phyloP scores from a whole-genome alignment of 2,329 filamentous ascomycete genomes.

The Neofusicoccum cordaticola region DNA sequence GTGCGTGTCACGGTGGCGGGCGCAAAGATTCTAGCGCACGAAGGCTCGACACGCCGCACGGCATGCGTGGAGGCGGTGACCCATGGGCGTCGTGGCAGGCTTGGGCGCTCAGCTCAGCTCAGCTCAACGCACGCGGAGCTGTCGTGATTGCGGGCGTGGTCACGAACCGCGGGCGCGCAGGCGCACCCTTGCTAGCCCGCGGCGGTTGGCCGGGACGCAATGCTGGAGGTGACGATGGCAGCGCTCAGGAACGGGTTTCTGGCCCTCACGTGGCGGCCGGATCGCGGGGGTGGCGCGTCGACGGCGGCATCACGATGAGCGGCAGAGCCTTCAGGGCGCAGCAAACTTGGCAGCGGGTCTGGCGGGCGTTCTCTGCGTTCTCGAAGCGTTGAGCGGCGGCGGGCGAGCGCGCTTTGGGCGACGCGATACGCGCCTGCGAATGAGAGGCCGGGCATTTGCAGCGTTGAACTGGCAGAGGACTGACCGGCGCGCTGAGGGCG shows the following conservation, averaged over 20 bases:
- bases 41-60: background rate
- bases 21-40: background rate
- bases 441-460: background rate
- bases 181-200: background rate
- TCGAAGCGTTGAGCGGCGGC: conserved; percentile 11
- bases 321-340: conserved; percentile 5
- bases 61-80: conserved; percentile 8
- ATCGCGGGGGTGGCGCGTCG: conserved; percentile 11
- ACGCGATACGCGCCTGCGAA: conserved; percentile 9
- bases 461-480: conserved; percentile 1
- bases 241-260: conserved; percentile 3
- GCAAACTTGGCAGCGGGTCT: conserved; percentile 9
- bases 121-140: background rate
- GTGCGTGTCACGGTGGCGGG: background rate
- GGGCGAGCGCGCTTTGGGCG: background rate
- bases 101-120: background rate
- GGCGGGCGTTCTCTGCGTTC: background rate
- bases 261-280: conserved; percentile 3
- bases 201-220: background rate
- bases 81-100: background rate
- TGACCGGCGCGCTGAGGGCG: conserved; percentile 11
- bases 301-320: conserved; percentile 5
- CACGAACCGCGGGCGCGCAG: background rate
- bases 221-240: background rate
- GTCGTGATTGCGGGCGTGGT: background rate